Conservation (phyloP, 192 early-diverging fungal species). For the Backusella liffmaniae region DNA sequence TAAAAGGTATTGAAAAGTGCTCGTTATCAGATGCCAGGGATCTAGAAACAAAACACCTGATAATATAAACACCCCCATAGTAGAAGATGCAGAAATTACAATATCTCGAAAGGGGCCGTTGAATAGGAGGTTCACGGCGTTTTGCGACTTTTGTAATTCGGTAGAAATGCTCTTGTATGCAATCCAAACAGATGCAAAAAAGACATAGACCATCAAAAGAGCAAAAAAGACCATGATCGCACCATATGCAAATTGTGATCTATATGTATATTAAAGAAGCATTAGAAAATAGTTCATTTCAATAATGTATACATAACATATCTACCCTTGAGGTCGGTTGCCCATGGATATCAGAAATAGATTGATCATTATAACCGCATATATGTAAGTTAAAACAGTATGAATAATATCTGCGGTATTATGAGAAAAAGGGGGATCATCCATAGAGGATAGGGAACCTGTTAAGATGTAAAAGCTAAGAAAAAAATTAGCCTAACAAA, state of each 20-base stretch:
- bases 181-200: slow-evolving; percentile 70
- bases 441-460: slow-evolving; percentile 29
- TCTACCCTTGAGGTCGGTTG: slow-evolving; percentile 87
- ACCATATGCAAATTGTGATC: slow-evolving; percentile 69
- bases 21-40: slow-evolving; percentile 79
- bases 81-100: slow-evolving; percentile 63
- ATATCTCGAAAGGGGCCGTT: slow-evolving; percentile 63
- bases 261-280: background rate
- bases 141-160: slow-evolving; percentile 37
- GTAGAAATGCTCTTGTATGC: slow-evolving; percentile 58
- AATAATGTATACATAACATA: background rate
- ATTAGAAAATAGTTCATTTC: background rate
- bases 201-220: slow-evolving; percentile 82
- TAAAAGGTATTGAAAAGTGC: slow-evolving; percentile 68
- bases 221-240: slow-evolving; percentile 79
- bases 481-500: slow-evolving; percentile 63
- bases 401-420: slow-evolving; percentile 37
- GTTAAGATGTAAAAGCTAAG: slow-evolving; percentile 54
- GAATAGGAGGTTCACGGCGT: background rate
- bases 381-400: slow-evolving; percentile 44
- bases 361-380: slow-evolving; percentile 68
- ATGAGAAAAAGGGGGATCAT: slow-evolving; percentile 32
- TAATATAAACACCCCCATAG: slow-evolving; percentile 65
- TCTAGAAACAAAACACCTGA: slow-evolving; percentile 68
- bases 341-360: slow-evolving; percentile 89